These are phyloP conservation scores for Yueomyces sp. DNA, from an alignment of 805 yeast species.

Conservation along the genomic window DNA sequence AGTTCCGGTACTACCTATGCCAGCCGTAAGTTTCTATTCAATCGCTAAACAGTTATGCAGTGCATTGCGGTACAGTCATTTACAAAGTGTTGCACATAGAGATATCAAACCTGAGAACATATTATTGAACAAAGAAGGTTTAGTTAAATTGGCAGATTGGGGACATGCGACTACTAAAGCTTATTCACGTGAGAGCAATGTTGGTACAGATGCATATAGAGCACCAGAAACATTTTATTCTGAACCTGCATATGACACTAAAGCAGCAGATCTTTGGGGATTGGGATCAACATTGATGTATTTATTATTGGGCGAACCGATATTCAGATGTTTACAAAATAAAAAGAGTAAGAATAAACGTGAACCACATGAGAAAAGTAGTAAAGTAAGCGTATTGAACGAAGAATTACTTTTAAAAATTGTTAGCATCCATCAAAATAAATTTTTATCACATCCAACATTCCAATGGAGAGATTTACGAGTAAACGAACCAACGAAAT, in stretches of 20 bases:
- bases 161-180: conserved; percentile 40
- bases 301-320: neutral
- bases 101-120: conserved; percentile 71
- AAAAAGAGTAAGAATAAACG: neutral
- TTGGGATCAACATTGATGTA: neutral
- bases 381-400: neutral
- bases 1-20: neutral
- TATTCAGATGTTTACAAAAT: neutral
- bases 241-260: conserved; percentile 38
- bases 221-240: conserved; percentile 53
- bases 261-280: conserved; percentile 47
- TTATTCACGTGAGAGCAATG: conserved; percentile 19
- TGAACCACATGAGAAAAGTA: neutral
- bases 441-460: neutral
- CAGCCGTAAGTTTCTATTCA: neutral
- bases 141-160: conserved; percentile 63
- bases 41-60: conserved; percentile 36
- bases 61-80: conserved; percentile 48
- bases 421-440: neutral
- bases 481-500: neutral
- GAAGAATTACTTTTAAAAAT: neutral
- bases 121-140: conserved; percentile 47
- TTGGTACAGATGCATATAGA: conserved; percentile 48
- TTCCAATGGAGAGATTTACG: neutral
- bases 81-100: conserved; percentile 52